These are phyloP conservation scores for Exserohilum turcica DNA, from an alignment of 2,329 filamentous ascomycete species.

Conservation along the genomic window DNA sequence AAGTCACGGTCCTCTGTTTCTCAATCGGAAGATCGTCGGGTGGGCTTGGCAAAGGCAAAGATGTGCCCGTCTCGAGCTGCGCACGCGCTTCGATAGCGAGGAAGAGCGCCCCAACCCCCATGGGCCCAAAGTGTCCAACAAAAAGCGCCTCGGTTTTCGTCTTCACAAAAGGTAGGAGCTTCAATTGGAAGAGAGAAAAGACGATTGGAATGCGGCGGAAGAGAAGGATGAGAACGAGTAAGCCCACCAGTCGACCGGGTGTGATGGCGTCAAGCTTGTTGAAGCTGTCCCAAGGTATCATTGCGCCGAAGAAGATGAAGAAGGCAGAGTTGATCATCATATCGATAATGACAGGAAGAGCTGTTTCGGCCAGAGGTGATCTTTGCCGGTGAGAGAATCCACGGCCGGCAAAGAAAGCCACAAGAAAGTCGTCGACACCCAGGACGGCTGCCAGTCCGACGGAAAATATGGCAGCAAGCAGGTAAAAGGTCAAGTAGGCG, in stretches of 20 bases:
- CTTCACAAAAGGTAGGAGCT: constrained; percentile 53
- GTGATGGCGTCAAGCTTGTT: constrained; percentile 44
- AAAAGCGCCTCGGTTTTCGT: constrained; percentile 61
- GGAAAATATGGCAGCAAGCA: constrained; percentile 59
- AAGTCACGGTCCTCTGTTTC: constrained; percentile 48
- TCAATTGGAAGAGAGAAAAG: constrained; percentile 52
- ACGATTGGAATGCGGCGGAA: constrained; percentile 61
- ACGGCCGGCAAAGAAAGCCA: constrained; percentile 61
- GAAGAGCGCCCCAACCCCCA: constrained; percentile 63
- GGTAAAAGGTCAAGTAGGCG: constrained; percentile 61
- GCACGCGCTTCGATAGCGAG: constrained; percentile 61
- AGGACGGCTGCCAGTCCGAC: constrained; percentile 59
- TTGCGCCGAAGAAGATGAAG: constrained; percentile 62
- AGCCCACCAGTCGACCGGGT: constrained; percentile 51
- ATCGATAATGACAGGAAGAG: constrained; percentile 59
- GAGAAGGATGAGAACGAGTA: constrained; percentile 56
- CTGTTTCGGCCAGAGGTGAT: constrained; percentile 54
- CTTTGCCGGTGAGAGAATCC: constrained; percentile 61
- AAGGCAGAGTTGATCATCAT: constrained; percentile 61
- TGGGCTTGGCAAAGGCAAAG: constrained; percentile 53
- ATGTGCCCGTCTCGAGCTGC: constrained; percentile 57
- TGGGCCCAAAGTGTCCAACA: constrained; percentile 62
- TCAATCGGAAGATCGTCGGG: constrained; percentile 43
- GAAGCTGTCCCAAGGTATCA: constrained; percentile 59
- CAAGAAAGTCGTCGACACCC: constrained; percentile 62